Conservation (phyloP, 2,329 filamentous ascomycete genomes). For the Fusarium dlaminii region DNA sequence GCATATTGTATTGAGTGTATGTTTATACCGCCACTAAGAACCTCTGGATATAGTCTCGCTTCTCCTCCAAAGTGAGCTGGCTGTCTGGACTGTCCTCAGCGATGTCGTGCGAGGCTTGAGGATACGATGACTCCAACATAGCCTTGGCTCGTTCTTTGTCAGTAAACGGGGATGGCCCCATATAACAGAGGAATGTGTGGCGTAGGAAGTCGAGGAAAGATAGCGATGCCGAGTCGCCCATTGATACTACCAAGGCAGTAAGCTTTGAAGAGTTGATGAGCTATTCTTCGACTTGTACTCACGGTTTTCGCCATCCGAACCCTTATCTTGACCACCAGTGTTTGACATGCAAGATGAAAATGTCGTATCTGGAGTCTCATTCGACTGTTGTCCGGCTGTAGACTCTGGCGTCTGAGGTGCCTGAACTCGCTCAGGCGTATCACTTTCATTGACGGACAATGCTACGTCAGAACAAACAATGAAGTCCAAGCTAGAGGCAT, state of each 20-base stretch:
- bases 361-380: neutral
- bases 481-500: neutral
- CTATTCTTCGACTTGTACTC: neutral
- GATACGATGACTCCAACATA: neutral
- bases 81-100: neutral
- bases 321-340: neutral
- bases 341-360: neutral
- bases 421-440: neutral
- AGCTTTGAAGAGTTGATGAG: neutral
- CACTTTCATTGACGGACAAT: accelerated
- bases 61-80: neutral
- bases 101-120: neutral
- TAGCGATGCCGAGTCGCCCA: neutral
- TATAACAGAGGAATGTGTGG: neutral
- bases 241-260: neutral
- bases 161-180: neutral
- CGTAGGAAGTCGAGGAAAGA: neutral
- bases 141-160: neutral
- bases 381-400: neutral
- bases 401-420: neutral
- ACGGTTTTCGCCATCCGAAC: neutral
- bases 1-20: accelerated
- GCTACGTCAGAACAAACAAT: neutral
- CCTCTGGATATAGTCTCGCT: neutral
- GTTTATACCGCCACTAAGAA: neutral